Evolutionary conservation across 2,329 filamentous ascomycete species (phyloP).

Genomic region (Cercospora berteroae): DNA sequence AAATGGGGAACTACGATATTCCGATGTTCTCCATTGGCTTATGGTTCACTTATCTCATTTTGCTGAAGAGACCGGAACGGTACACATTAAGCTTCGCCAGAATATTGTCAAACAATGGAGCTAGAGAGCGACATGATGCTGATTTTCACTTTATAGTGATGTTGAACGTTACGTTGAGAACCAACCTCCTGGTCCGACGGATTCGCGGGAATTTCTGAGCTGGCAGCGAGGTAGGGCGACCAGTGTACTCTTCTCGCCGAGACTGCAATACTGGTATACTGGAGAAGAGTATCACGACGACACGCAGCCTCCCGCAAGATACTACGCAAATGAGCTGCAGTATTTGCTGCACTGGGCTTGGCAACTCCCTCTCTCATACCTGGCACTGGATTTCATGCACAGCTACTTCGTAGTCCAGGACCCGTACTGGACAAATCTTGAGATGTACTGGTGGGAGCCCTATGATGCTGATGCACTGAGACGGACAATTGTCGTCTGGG

Average conservation of each 20-base stretch:
- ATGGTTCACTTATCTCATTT: background rate
- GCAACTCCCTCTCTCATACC: conserved; percentile 1
- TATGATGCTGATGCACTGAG: background rate
- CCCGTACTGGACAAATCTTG: background rate
- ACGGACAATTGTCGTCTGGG: background rate
- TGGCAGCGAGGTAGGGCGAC: background rate
- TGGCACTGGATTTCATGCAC: background rate
- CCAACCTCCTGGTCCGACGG: background rate
- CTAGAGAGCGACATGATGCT: background rate
- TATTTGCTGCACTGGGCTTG: background rate
- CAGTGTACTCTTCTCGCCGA: background rate
- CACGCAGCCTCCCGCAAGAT: background rate
- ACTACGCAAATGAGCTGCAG: background rate
- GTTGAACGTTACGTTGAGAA: background rate
- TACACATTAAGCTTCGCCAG: background rate
- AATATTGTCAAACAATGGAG: too few species aligned
- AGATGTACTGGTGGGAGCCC: background rate
- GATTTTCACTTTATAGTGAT: background rate
- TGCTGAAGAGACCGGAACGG: background rate
- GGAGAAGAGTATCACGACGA: background rate
- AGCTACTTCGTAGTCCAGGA: background rate
- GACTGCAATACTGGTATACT: background rate
- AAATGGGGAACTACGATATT: conserved; percentile 2
- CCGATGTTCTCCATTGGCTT: background rate
- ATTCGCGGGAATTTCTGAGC: background rate